phyloP scores from a whole-genome alignment of 768 basidiomycete species.

The Agaricus bisporus region DNA sequence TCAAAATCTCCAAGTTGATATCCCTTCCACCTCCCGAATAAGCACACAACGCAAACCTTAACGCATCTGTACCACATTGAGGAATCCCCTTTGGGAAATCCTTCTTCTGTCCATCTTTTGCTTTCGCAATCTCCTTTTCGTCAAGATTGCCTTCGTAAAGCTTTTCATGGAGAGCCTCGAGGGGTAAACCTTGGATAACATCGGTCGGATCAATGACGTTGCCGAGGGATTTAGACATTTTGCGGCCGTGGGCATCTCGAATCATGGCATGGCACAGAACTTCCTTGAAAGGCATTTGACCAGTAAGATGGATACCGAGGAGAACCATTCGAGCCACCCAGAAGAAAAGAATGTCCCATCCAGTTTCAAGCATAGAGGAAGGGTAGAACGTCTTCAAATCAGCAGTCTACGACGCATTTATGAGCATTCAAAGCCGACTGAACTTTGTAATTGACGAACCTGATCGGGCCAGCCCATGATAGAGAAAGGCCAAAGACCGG shows the following conservation, averaged over 20 bases:
- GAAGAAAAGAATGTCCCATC: constrained; percentile 99
- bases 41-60: constrained; percentile 91
- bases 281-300: constrained; percentile 88
- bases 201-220: constrained; percentile 98
- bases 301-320: constrained; percentile 86
- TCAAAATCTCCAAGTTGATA: constrained; percentile 93
- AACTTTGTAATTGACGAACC: constrained; percentile 28
- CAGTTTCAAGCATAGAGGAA: constrained; percentile 87
- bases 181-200: constrained; percentile 77
- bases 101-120: constrained; percentile 94
- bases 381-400: constrained; percentile 87
- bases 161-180: constrained; percentile 81
- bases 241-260: constrained; percentile 95
- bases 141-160: constrained; percentile 89
- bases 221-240: constrained; percentile 98
- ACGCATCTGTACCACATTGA: constrained; percentile 95
- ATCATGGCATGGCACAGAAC: constrained; percentile 99
- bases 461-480: constrained; percentile 98
- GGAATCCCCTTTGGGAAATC: constrained; percentile 99
- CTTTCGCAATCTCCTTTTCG: constrained; percentile 87
- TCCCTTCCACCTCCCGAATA: constrained; percentile 93
- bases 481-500: constrained; percentile 95
- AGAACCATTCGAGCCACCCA: constrained; percentile 99
- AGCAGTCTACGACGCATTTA: constrained; percentile 43
- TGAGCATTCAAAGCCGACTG: constrained; percentile 6